phyloP scores from a whole-genome alignment of 2,329 filamentous ascomycete species.

The Neospermospora avenae region DNA sequence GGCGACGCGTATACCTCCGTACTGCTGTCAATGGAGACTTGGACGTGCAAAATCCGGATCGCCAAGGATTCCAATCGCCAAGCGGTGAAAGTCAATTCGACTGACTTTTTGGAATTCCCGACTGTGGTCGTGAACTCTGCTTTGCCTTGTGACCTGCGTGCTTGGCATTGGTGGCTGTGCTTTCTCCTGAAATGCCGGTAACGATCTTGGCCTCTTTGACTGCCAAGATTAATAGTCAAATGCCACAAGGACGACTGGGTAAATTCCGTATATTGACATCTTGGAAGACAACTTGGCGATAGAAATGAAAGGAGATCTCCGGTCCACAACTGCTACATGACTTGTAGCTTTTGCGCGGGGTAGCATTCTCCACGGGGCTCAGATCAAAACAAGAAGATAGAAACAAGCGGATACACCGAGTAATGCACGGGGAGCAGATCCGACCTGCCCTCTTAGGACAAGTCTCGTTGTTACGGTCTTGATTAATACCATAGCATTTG shows the following conservation, averaged over 20 bases:
- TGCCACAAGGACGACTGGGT: background rate
- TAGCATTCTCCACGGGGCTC: background rate
- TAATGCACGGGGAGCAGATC: background rate
- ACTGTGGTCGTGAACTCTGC: background rate
- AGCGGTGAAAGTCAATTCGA: too few relatives aligned
- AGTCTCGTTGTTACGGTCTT: background rate
- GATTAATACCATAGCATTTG: background rate
- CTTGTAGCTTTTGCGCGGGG: background rate
- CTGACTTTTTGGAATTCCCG: background rate
- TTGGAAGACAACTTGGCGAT: background rate
- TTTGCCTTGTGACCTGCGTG: background rate
- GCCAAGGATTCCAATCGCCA: background rate
- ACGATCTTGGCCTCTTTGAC: background rate
- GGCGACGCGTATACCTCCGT: background rate
- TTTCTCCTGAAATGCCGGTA: background rate
- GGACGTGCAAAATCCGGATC: background rate
- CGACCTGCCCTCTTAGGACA: background rate
- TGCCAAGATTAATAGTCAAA: background rate
- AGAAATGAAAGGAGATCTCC: background rate
- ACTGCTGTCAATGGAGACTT: too few relatives aligned
- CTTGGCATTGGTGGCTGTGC: conserved; percentile 1
- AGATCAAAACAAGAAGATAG: background rate
- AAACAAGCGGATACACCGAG: too few relatives aligned
- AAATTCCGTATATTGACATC: background rate
- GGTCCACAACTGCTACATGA: background rate